Percentiles rank a stretch among this genome's conserved stretches.
phyloP scores from a whole-genome alignment of 257 asterid species.

The Solanum ahanhuiri region DNA sequence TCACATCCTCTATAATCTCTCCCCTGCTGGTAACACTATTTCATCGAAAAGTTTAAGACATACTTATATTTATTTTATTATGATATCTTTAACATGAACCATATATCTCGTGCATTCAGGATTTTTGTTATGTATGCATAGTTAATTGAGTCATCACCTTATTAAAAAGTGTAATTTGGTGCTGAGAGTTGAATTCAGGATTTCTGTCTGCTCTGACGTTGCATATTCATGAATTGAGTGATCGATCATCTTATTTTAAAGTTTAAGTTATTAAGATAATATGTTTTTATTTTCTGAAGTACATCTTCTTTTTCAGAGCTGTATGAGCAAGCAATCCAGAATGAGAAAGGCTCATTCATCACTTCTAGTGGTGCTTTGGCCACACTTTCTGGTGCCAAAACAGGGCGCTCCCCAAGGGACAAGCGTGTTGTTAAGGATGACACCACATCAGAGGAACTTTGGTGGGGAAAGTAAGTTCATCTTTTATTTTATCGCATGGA shows the following conservation, averaged over 20 bases:
- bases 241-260: too few species aligned
- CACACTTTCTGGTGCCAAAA: constrained; percentile 86
- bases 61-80: not conserved
- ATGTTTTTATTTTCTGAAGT: too few species aligned
- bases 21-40: constrained; percentile 56
- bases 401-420: constrained; percentile 84
- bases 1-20: constrained; percentile 82
- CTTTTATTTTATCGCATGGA: not conserved
- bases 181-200: too few species aligned
- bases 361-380: constrained; percentile 78
- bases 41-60: too few species aligned
- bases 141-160: too few species aligned
- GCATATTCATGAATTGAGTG: too few species aligned
- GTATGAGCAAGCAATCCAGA: constrained; percentile 72
- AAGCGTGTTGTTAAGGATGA: constrained; percentile 87
- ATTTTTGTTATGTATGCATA: too few species aligned
- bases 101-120: too few species aligned
- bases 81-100: too few species aligned
- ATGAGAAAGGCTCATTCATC: constrained; percentile 80
- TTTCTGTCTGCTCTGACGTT: too few species aligned
- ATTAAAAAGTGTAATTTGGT: too few species aligned
- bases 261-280: too few species aligned
- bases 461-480: constrained; percentile 95
- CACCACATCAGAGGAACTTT: constrained; percentile 53
- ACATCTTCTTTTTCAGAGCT: constrained; percentile 30